A percentile compares a stretch with the other conserved stretches of the same genome.
Conservation (phyloP, 2,329 filamentous ascomycete genomes). For the Exophiala sp. region DNA sequence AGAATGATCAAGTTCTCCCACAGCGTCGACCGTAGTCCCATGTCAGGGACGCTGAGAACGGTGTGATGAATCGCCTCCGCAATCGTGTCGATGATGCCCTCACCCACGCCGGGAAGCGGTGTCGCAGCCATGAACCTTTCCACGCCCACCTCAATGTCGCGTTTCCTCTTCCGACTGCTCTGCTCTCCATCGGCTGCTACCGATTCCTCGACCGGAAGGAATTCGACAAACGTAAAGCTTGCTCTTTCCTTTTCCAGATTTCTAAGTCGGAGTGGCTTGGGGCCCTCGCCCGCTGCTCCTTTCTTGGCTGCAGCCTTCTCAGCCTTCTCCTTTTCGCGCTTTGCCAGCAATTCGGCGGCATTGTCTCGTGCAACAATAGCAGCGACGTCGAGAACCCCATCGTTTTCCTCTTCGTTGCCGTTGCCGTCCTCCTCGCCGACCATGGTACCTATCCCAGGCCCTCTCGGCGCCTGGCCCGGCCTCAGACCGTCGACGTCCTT, state of each 20-base stretch:
- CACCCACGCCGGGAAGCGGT: slow-evolving; percentile 37
- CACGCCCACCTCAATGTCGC: slow-evolving; percentile 56
- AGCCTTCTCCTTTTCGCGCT: slow-evolving; percentile 58
- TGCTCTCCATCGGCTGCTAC: slow-evolving; percentile 45
- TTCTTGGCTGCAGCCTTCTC: slow-evolving; percentile 53
- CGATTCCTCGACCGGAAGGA: slow-evolving; percentile 49
- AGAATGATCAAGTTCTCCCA: slow-evolving; percentile 93
- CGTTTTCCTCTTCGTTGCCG: slow-evolving; percentile 48
- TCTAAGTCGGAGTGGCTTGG: slow-evolving; percentile 48
- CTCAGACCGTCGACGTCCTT: slow-evolving; percentile 36
- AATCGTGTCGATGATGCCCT: slow-evolving; percentile 73
- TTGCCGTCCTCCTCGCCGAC: slow-evolving; percentile 47
- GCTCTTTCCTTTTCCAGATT: slow-evolving; percentile 56
- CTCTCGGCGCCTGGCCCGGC: slow-evolving; percentile 44
- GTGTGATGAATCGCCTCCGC: slow-evolving; percentile 77
- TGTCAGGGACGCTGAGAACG: slow-evolving; percentile 74
- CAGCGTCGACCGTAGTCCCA: slow-evolving; percentile 73
- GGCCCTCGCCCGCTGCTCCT: slow-evolving; percentile 39
- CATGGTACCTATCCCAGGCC: slow-evolving; percentile 51
- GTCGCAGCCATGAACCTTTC: slow-evolving; percentile 57
- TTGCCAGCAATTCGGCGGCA: slow-evolving; percentile 57
- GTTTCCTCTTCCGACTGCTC: slow-evolving; percentile 45
- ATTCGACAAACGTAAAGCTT: slow-evolving; percentile 57
- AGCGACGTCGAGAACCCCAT: slow-evolving; percentile 59
- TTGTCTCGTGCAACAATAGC: slow-evolving; percentile 59